These are phyloP conservation scores for Cadophora luteo-olivacea DNA, from an alignment of 2,329 filamentous ascomycete genomes.

Conservation along the genomic window DNA sequence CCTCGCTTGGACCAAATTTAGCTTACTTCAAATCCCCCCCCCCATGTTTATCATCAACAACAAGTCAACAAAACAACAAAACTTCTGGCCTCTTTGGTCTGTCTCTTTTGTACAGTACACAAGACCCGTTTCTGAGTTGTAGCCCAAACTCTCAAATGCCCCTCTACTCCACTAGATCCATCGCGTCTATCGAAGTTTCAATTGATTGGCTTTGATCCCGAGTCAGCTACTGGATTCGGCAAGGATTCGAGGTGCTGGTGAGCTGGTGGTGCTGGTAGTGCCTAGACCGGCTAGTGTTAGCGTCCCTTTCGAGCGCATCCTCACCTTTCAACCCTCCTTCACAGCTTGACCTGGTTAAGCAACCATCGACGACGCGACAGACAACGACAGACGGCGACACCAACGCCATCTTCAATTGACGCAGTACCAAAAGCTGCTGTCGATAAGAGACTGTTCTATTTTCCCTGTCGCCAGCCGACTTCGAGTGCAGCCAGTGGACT, in stretches of 20 bases:
- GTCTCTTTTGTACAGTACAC: background rate
- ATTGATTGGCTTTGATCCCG: slow-evolving; percentile 4
- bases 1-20: too few species aligned
- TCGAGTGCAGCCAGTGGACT: slow-evolving; percentile 13
- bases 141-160: background rate
- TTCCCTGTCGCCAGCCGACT: slow-evolving; percentile 7
- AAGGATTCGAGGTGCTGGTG: background rate
- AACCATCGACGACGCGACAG: background rate
- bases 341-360: slow-evolving; percentile 2
- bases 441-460: background rate
- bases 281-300: slow-evolving; percentile 4
- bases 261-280: background rate
- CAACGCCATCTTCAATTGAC: background rate
- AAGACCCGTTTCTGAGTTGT: background rate
- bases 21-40: background rate
- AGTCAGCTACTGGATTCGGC: slow-evolving; percentile 7
- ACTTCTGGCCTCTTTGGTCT: background rate
- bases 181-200: background rate
- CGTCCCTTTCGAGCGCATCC: slow-evolving; percentile 2
- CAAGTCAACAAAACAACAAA: background rate
- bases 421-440: slow-evolving; percentile 11
- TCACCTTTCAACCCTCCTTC: slow-evolving; percentile 6
- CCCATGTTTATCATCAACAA: background rate
- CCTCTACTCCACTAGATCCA: slow-evolving; percentile 4
- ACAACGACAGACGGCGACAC: slow-evolving; percentile 1